Evolutionary conservation across 2,329 filamentous ascomycete species (phyloP), one percentile per base, ranked within the genome.

Genomic region (Talaromyces sp.): DNA sequence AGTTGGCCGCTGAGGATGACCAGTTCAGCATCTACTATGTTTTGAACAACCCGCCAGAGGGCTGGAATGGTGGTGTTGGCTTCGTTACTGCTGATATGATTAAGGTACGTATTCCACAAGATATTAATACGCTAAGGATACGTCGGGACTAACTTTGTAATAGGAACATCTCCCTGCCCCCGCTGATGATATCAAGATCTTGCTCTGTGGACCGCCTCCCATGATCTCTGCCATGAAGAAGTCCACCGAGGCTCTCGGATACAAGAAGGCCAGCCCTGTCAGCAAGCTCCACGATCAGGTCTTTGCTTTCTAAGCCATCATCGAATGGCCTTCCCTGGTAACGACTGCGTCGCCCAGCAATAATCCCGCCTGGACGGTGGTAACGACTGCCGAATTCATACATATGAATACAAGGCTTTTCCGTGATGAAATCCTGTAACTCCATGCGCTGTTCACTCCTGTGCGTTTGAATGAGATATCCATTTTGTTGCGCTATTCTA

Each of bases 181-280:
- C 22, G 91, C 92, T 64, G 82, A 85, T 66, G 93, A 98, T 74
- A 89, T 96, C 82, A 98, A 98, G 87, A 86, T 99, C 72, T 85
- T 98, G 67, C 85, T 98, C 71, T 99, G 95, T 77, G 95, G 95
- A 64, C 95, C 95, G 66, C 95, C 95, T 65, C 95, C 95, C 60
- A 99, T 99, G 95, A 86, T 98, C 69, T 91, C 90, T 74, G 94
- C 93, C 61, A 90, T 98, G 84, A 99, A 99, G 91, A 98, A 98
- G 86, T 87, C 92, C 6, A 90, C 93, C 60, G 92, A 96, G 81
- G 85, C 87, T 69, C 85, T 98, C 22, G 95, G 95, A 66, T 99
- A 90, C 84, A 86, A 91, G 76, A 98, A 98, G 86, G 91, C 95
- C 49, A 88, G 89, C 68, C 92, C 94, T 53, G 93, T 98, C 73